phyloP scores from a whole-genome alignment of 108 stramenopile genomes.

The Cylindrotheca fusiformis region DNA sequence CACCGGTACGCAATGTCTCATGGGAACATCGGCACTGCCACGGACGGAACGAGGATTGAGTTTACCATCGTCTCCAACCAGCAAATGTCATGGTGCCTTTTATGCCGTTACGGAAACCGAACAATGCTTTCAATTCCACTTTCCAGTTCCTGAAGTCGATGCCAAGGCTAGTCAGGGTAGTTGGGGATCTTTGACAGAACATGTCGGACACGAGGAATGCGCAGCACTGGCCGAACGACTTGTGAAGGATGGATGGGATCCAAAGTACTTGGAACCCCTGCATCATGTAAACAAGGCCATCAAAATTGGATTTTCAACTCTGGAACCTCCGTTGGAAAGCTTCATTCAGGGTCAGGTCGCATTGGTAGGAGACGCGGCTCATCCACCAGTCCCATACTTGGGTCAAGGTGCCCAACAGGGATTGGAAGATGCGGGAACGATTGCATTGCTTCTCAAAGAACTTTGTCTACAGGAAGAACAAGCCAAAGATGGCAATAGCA shows the following conservation, averaged over 20 bases:
- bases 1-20: slow-evolving; percentile 55
- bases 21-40: slow-evolving; percentile 49
- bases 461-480: slow-evolving; percentile 25
- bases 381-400: slow-evolving; percentile 68
- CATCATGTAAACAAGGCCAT: slow-evolving; percentile 20
- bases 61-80: slow-evolving; percentile 54
- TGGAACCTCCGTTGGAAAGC: slow-evolving; percentile 19
- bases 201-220: slow-evolving; percentile 47
- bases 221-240: slow-evolving; percentile 38
- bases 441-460: slow-evolving; percentile 35
- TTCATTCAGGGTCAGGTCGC: slow-evolving; percentile 33
- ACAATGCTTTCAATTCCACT: slow-evolving; percentile 66
- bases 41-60: slow-evolving; percentile 37
- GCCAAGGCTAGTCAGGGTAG: slow-evolving; percentile 18
- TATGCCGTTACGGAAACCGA: slow-evolving; percentile 50
- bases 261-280: slow-evolving; percentile 48
- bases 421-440: slow-evolving; percentile 64
- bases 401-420: slow-evolving; percentile 73
- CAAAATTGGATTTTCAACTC: slow-evolving; percentile 47
- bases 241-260: slow-evolving; percentile 58
- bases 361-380: slow-evolving; percentile 63
- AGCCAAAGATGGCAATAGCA: not conserved
- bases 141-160: slow-evolving; percentile 41
- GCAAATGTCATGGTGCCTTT: slow-evolving; percentile 63
- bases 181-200: slow-evolving; percentile 53